Evolutionary conservation across 139 green algal species (phyloP), one percentile per base, ranked within the genome.

Genomic region (Pseudopediastrum boryanum): DNA sequence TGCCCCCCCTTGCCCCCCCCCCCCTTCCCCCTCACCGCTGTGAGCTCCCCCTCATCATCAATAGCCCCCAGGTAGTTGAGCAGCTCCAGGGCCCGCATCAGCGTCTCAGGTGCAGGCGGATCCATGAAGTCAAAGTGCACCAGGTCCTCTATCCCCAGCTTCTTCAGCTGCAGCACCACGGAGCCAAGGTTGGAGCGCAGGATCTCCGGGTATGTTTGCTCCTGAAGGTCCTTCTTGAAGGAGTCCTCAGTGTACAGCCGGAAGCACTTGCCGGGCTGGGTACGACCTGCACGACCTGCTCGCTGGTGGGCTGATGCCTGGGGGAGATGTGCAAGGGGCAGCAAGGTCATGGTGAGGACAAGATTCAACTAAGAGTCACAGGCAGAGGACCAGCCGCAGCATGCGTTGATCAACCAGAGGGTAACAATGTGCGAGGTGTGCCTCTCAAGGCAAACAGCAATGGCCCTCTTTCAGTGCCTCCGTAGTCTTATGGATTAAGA

Each of bases 91-190:
- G 96, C 96, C 6, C 96, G 87, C 96, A 99, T 99, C 16, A 99
- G 92, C 25, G 96, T 99, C 86, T 99, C 96, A 21, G 96, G 96
- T 2, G 96, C 96, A 36, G 96, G 96, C 19, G 96, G 96, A 85
- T 99, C 96, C 96, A 99, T 98, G 90, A 99, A 99, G 90, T 99
- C 96, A 89, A 99, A 99, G 86, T 99, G 96, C 48, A 98, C 96
- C 83, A 99, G 86, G 86, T 99, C 96, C 64, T 99, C 94, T 44
- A 99, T 98, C 54, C 96, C 97, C 69, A 99, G 92, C 92, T 99
- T 99, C 81, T 99, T 99, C 10, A 99, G 92, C 89, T 98, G 93
- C 79, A 99, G 85, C 75, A 99, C 96, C 51, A 99, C 96, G 2
- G 85, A 94, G 58, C 94, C 95, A 42, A 99, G 90, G 87, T 99